A percentile compares a stretch with the other conserved stretches of the same genome.
Conservation (phyloP, 2,329 filamentous ascomycete species). For the Cytospora piceicola region DNA sequence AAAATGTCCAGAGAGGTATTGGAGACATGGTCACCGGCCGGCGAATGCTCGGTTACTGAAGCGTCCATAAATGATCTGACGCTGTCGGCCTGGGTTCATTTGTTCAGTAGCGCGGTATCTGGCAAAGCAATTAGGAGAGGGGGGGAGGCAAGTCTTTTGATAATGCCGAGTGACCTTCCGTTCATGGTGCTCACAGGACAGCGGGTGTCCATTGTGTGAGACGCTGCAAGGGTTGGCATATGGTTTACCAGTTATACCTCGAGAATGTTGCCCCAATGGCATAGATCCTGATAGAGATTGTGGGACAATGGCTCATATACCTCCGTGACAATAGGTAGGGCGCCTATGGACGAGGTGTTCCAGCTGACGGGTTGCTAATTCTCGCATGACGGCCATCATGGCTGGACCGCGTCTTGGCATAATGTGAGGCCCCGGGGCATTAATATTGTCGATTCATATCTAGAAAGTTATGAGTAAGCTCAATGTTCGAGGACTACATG, state of each 20-base stretch:
- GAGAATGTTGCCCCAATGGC: neutral
- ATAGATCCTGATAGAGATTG: neutral
- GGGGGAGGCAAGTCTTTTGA: neutral
- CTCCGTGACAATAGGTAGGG: too few relatives aligned
- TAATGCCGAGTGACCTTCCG: neutral
- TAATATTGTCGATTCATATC: too few relatives aligned
- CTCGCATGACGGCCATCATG: too few relatives aligned
- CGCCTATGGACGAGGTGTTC: neutral
- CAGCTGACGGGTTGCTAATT: too few relatives aligned
- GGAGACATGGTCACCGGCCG: slow-evolving; percentile 22
- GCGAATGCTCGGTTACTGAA: neutral
- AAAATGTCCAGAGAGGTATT: slow-evolving; percentile 40
- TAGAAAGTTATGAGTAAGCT: too few relatives aligned
- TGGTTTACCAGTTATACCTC: neutral
- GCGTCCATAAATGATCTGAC: neutral
- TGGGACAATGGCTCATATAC: neutral
- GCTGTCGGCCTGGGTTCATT: neutral
- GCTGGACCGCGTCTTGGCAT: too few relatives aligned
- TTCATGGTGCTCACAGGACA: neutral
- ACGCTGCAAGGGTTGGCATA: neutral
- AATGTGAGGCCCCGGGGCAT: too few relatives aligned
- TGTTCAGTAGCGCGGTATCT: neutral
- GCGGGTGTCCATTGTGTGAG: neutral
- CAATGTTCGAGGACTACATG: too few relatives aligned
- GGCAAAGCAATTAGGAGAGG: neutral